Percentiles rank a stretch among this genome's conserved stretches.
These are phyloP conservation scores for Fusarium temperatum DNA, from an alignment of 2,329 filamentous ascomycete genomes.

Conservation along the genomic window DNA sequence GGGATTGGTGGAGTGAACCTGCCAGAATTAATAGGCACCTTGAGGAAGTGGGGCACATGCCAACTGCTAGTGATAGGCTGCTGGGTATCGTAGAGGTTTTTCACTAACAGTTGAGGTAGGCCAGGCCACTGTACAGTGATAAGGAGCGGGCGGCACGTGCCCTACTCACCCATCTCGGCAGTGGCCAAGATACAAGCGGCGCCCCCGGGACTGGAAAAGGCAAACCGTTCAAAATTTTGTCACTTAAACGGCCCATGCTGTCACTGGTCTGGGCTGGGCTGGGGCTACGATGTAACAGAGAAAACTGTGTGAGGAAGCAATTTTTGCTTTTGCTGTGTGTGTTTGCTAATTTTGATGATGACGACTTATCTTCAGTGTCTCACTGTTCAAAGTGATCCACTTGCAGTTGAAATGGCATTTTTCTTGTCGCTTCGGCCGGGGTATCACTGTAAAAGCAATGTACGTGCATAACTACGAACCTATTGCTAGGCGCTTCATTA, in stretches of 20 bases:
- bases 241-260: slow-evolving; percentile 25
- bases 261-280: background rate
- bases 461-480: slow-evolving; percentile 25
- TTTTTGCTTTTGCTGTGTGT: background rate
- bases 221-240: slow-evolving; percentile 36
- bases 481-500: slow-evolving; percentile 3
- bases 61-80: slow-evolving; percentile 20
- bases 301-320: slow-evolving; percentile 19
- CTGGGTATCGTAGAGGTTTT: background rate
- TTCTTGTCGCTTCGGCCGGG: background rate
- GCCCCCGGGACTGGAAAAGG: slow-evolving; percentile 16
- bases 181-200: slow-evolving; percentile 36
- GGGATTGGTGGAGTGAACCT: slow-evolving; percentile 40
- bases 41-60: slow-evolving; percentile 25
- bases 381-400: background rate
- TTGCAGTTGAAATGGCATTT: background rate
- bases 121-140: background rate
- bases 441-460: slow-evolving; percentile 27
- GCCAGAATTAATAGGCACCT: slow-evolving; percentile 7
- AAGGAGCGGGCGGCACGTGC: slow-evolving; percentile 28
- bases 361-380: slow-evolving; percentile 16
- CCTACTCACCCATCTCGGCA: slow-evolving; percentile 30
- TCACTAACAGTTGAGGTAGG: slow-evolving; percentile 25
- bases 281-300: background rate
- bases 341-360: slow-evolving; percentile 2